Base-by-base conservation (phyloP, 169 alveolate genomes). In the Cyclospora cayetanensis region DNA sequence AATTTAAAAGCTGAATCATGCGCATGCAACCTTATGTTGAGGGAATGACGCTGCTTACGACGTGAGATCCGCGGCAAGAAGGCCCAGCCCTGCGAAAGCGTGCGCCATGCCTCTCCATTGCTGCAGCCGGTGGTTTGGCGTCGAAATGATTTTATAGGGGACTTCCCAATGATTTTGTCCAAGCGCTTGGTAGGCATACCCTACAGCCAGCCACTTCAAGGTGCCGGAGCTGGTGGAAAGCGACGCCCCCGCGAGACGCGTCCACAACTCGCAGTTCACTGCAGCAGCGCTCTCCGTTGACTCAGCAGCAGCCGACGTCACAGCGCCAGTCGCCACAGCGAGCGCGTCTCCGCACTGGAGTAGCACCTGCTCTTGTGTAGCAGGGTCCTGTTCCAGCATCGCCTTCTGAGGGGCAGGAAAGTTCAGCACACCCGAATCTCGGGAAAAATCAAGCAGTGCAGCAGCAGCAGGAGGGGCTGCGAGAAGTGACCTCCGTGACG, bases 61-160 rank as follows among this genome's bases (percentile, higher is more conserved):
- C 27, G 90, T 80, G 66, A 52, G 66, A 27, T 80, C 90, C 9
- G 90, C 35, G 50, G 90, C 53, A 31, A 80, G 70, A 35, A 80
- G 43, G 11, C 76, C 76, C 39, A 80, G 15, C 9, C 90, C 90
- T 20, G 74, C 42, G n/a, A 80, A 42, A 53, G 53, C 90, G n/a
- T 80, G 90, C 53, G 90, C 90, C 60, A 80, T 63, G 72, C 90
- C 90, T n/a, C 50, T 80, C 90, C 90, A 80, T 7, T 52, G 90
- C 27, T 53, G 76, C 39, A 52, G 74, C 34, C 66, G 74, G n/a
- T 80, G 43, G 41, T 53, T 29, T 9, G 22, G 15, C 18, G 18
- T 20, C 37, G 76, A 18, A 80, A 76, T 52, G 34, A 80, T 52
- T 80, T 80, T 52, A 31, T 80, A 80, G 60, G 90, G 90, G 1